Evolutionary conservation across 148 eudicot species (phyloP).

Genomic region (Chenopodium quinoa): DNA sequence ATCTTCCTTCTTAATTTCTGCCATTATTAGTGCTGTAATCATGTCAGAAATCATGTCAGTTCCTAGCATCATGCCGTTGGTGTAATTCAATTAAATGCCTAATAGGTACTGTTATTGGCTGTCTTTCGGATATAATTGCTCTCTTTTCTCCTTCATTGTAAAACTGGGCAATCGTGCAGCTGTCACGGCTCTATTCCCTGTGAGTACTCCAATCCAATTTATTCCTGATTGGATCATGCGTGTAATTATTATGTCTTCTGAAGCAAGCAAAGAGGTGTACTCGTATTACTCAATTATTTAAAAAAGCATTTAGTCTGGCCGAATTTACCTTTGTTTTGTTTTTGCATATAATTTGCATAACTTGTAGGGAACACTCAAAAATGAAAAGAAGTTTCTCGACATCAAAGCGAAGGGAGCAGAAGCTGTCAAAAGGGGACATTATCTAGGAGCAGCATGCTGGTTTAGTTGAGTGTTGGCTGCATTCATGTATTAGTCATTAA

Average conservation of each 20-base stretch:
- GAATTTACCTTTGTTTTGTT: not conserved
- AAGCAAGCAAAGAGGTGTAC: not conserved
- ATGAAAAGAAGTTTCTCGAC: not conserved
- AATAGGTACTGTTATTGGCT: no score
- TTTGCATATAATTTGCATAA: not conserved
- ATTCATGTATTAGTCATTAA: not conserved
- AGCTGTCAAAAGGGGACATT: not conserved
- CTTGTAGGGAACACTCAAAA: conserved; percentile 2
- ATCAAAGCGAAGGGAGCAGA: conserved; percentile 10
- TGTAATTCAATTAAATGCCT: no score
- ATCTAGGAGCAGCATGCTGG: conserved; percentile 11
- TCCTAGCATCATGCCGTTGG: no score
- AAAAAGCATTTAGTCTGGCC: not conserved
- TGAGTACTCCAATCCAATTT: not conserved
- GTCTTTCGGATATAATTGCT: no score
- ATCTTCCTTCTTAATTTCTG: no score
- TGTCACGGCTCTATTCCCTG: conserved; percentile 15
- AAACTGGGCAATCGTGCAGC: not conserved
- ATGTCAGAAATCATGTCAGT: no score
- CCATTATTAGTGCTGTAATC: no score
- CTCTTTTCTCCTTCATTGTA: not conserved
- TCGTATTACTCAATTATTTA: not conserved
- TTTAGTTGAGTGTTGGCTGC: conserved; percentile 4
- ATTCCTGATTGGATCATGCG: conserved; percentile 7
- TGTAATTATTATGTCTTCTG: conserved; percentile 3